phyloP scores from a whole-genome alignment of 1,284 basidiomycete species.

The Athelia sp. region DNA sequence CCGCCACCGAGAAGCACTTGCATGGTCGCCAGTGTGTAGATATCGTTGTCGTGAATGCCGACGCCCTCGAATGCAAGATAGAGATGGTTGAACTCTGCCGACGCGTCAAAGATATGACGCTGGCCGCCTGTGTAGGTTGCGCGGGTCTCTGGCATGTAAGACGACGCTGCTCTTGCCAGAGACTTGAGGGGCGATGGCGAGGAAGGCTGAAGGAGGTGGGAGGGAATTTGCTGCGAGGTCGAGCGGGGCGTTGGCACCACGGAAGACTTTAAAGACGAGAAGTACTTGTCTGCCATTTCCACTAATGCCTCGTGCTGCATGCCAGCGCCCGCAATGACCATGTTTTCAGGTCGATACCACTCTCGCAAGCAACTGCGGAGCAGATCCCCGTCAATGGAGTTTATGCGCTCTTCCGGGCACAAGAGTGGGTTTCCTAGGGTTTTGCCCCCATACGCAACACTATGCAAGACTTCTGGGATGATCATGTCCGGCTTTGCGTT shows the following conservation, averaged over 20 bases:
- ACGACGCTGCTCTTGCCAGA: conserved; percentile 66
- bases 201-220: conserved; percentile 51
- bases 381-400: conserved; percentile 60
- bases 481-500: conserved; percentile 90
- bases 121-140: conserved; percentile 87
- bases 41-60: conserved; percentile 90
- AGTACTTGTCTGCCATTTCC: conserved; percentile 78
- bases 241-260: conserved; percentile 26
- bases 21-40: conserved; percentile 92
- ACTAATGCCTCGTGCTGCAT: conserved; percentile 89
- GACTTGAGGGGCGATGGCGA: conserved; percentile 59
- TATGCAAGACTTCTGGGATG: conserved; percentile 89
- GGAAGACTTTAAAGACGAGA: conserved; percentile 63
- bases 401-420: conserved; percentile 83
- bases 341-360: conserved; percentile 91
- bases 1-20: conserved; percentile 95
- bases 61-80: conserved; percentile 93
- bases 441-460: conserved; percentile 75
- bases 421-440: conserved; percentile 88
- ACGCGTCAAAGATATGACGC: conserved; percentile 63
- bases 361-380: conserved; percentile 69
- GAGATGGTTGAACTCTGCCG: conserved; percentile 87
- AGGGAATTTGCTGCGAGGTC: conserved; percentile 29
- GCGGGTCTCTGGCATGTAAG: conserved; percentile 48
- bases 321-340: conserved; percentile 93